phyloP scores from a whole-genome alignment of 225 moss, liverwort and hornwort genomes.

The Ulota crispa region DNA sequence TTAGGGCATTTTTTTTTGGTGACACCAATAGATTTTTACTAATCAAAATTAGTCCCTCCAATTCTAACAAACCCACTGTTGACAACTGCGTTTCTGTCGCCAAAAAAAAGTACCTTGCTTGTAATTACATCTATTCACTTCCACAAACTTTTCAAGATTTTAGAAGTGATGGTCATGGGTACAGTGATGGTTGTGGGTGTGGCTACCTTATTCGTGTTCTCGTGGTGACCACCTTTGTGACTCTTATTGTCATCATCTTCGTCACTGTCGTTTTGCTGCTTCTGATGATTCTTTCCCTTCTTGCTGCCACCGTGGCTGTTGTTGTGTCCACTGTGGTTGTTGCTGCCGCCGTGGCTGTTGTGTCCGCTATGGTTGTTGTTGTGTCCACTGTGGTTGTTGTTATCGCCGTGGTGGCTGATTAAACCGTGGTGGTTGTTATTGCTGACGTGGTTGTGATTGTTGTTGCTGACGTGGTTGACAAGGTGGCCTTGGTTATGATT shows the following conservation, averaged over 20 bases:
- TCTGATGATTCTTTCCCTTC: conserved; percentile 35
- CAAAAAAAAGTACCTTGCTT: no score
- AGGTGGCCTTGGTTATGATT: background rate
- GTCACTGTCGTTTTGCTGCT: conserved; percentile 28
- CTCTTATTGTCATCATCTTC: conserved; percentile 14
- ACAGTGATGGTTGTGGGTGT: no score
- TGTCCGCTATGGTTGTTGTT: no score
- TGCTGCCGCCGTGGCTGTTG: background rate
- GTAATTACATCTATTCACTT: no score
- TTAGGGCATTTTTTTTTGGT: no score
- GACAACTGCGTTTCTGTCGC: no score
- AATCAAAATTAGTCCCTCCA: no score
- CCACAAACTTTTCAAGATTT: no score
- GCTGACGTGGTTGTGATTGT: background rate
- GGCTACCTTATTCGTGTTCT: conserved; percentile 11
- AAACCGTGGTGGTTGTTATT: background rate
- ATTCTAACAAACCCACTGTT: no score
- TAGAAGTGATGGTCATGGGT: no score
- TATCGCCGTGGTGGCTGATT: background rate
- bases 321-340: background rate
- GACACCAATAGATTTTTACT: no score
- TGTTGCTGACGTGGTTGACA: background rate
- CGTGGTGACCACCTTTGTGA: conserved; percentile 18
- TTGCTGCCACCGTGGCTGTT: background rate
- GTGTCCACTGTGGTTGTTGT: background rate